A percentile compares a stretch with the other conserved stretches of the same genome.
phyloP scores from a whole-genome alignment of 352 stramenopile species.

The Globisporangium paddicum region DNA sequence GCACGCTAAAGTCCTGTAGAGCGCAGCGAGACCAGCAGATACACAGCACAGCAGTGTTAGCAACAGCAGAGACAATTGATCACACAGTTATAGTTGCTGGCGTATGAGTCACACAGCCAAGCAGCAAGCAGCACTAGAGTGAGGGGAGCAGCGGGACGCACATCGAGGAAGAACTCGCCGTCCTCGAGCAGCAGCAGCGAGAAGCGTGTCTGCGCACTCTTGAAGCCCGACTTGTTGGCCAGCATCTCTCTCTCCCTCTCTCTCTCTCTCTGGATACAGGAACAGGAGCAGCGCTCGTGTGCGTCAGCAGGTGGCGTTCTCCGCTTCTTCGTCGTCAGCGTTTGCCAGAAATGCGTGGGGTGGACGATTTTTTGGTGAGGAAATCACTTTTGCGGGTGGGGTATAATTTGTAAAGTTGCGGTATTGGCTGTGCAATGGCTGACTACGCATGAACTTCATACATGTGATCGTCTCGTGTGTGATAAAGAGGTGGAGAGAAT shows the following conservation, averaged over 20 bases:
- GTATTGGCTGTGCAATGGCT: neutral
- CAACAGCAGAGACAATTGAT: neutral
- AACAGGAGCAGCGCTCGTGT: too few species aligned
- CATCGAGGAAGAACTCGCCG: slow-evolving; percentile 93
- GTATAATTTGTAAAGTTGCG: neutral
- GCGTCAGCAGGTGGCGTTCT: neutral
- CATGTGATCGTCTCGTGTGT: too few species aligned
- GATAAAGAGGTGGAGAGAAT: neutral
- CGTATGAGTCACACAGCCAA: neutral
- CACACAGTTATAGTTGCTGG: too few species aligned
- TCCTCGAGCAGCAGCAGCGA: slow-evolving; percentile 93
- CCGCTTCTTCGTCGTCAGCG: neutral
- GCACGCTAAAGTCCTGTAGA: slow-evolving; percentile 78
- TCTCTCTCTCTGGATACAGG: too few species aligned
- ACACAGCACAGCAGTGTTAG: neutral
- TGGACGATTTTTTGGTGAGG: neutral
- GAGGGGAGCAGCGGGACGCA: slow-evolving; percentile 18
- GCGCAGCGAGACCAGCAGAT: neutral
- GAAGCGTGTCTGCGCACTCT: slow-evolving; percentile 61
- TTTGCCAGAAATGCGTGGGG: neutral
- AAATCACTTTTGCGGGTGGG: neutral
- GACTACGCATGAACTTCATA: too few species aligned
- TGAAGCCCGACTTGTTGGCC: slow-evolving; percentile 16
- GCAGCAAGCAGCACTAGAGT: neutral
- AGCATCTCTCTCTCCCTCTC: slow-evolving; percentile 17